Evolutionary conservation across 257 asterid species (phyloP).

Genomic region (Echites panduratus): DNA sequence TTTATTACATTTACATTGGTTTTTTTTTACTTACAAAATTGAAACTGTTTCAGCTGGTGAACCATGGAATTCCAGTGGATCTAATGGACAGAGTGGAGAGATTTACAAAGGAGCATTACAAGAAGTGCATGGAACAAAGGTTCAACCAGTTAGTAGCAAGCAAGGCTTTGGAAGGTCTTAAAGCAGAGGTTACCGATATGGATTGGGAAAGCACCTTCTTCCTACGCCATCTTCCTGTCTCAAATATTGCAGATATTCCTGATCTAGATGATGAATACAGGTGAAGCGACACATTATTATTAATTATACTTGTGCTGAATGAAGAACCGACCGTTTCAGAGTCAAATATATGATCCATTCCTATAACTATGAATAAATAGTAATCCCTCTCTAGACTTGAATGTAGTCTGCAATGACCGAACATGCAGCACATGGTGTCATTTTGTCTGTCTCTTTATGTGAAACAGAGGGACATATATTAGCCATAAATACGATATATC

Average conservation of each 20-base stretch:
- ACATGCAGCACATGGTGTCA: too few species aligned
- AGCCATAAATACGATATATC: too few species aligned
- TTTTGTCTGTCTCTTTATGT: too few species aligned
- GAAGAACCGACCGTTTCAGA: too few species aligned
- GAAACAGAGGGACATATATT: too few species aligned
- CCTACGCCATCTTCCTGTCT: constrained; percentile 16
- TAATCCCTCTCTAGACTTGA: too few species aligned
- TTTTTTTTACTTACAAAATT: neutral
- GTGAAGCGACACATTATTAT: too few species aligned
- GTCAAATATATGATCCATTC: too few species aligned
- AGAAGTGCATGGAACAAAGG: constrained; percentile 37
- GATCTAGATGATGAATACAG: constrained; percentile 23
- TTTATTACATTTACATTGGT: too few species aligned
- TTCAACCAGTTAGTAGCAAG: constrained; percentile 42
- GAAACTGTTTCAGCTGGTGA: constrained; percentile 35
- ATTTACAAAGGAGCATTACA: constrained; percentile 54
- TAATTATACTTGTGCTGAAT: too few species aligned
- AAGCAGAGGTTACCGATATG: constrained; percentile 24
- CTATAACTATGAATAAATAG: too few species aligned
- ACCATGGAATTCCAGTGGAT: constrained; percentile 59
- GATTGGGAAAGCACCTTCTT: constrained; percentile 49
- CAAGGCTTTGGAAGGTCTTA: constrained; percentile 28
- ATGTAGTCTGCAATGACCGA: too few species aligned
- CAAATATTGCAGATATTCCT: constrained; percentile 18
- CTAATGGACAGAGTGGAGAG: constrained; percentile 54